Evolutionary conservation across 805 yeast genomes (phyloP).

Genomic region (Starmerella davenportii): DNA sequence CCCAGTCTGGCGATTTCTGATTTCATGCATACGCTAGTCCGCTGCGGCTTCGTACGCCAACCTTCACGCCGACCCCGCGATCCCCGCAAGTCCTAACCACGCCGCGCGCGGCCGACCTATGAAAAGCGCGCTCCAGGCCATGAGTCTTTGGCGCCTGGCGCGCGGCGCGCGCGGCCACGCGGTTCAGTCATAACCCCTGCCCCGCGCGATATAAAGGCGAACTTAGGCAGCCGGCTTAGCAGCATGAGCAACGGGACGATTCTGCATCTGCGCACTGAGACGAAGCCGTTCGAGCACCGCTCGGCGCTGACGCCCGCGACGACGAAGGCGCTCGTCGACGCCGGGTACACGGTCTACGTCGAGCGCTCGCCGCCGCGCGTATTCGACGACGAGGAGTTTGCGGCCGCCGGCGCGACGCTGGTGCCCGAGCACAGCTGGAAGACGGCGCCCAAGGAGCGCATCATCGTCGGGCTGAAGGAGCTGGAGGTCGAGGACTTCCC

Average conservation of each 20-base stretch:
- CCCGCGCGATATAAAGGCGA: not conserved
- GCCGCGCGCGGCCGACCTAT: no score
- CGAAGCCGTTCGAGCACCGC: slow-evolving; percentile 92
- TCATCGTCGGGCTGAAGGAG: slow-evolving; percentile 87
- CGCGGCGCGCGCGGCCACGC: no score
- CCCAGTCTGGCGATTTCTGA: no score
- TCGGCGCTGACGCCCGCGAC: slow-evolving; percentile 92
- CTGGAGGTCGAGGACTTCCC: slow-evolving; percentile 89
- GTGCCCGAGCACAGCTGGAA: slow-evolving; percentile 93
- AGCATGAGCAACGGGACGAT: slow-evolving; percentile 20
- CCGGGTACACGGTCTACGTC: slow-evolving; percentile 70
- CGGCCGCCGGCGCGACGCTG: slow-evolving; percentile 58
- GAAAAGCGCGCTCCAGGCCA: no score
- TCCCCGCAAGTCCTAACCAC: no score
- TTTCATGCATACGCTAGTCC: no score
- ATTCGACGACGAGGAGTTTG: slow-evolving; percentile 60
- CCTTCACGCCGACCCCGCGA: no score
- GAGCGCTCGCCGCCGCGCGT: slow-evolving; percentile 77
- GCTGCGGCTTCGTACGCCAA: no score
- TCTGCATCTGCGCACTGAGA: slow-evolving; percentile 87
- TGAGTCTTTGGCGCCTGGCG: no score
- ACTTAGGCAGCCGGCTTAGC: not conserved
- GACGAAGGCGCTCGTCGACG: slow-evolving; percentile 52
- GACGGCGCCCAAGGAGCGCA: slow-evolving; percentile 72
- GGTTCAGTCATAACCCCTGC: not conserved